These are phyloP conservation scores for Globisporangium abappressorium DNA, from an alignment of 352 stramenopile species.

Conservation along the genomic window DNA sequence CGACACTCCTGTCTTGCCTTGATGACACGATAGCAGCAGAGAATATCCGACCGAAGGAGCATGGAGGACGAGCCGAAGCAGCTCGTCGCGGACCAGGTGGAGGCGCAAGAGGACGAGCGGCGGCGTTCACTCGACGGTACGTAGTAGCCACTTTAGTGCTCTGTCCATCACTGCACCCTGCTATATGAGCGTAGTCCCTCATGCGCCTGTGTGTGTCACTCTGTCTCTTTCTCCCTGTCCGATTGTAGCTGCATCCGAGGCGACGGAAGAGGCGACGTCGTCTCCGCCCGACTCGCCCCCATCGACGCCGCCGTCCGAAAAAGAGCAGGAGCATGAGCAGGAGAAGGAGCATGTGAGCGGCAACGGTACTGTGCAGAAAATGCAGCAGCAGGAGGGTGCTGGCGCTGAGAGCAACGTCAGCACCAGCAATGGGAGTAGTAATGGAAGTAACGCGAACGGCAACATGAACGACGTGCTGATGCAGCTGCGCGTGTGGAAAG, in stretches of 20 bases:
- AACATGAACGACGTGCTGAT: conserved; percentile 25
- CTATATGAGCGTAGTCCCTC: not conserved
- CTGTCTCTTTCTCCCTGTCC: not conserved
- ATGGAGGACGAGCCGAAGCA: conserved; percentile 11
- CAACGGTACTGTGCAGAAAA: not conserved
- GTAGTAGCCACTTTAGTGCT: not conserved
- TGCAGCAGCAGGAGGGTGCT: not conserved
- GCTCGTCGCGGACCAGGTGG: not conserved
- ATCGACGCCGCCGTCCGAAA: conserved; percentile 1
- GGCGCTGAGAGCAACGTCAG: not conserved
- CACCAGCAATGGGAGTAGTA: not conserved
- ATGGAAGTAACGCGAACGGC: not conserved
- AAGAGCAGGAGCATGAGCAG: not conserved
- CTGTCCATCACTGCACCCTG: not conserved
- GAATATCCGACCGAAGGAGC: conserved; percentile 1
- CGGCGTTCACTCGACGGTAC: not conserved
- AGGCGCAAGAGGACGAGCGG: not conserved
- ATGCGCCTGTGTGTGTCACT: not conserved
- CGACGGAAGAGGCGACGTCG: conserved; percentile 6
- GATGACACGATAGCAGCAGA: conserved; percentile 8
- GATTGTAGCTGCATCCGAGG: not conserved
- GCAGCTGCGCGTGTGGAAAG: conserved; percentile 57
- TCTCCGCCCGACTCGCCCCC: conserved; percentile 10
- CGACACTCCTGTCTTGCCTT: not conserved
- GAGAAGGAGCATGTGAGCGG: not conserved